These are phyloP conservation scores for Senna tora DNA, from an alignment of 306 rosid genomes.

Conservation along the genomic window DNA sequence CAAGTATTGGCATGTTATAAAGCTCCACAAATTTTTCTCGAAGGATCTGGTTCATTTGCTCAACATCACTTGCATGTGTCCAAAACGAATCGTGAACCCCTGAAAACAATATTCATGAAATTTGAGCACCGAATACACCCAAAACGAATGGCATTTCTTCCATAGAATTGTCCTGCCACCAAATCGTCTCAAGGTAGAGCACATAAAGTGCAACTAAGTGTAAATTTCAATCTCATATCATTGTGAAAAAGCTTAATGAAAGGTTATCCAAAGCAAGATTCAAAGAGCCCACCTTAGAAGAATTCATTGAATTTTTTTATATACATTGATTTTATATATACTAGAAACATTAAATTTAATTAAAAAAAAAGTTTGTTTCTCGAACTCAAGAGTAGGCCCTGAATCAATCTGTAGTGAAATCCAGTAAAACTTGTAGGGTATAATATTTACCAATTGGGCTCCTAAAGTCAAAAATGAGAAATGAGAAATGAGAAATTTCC, in stretches of 20 bases:
- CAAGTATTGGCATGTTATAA: conserved; percentile 62
- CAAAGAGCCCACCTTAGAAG: background rate
- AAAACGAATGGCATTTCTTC: background rate
- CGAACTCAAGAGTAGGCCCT: background rate
- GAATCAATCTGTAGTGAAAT: background rate
- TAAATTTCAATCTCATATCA: background rate
- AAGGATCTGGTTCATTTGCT: conserved; percentile 72
- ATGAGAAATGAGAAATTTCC: background rate
- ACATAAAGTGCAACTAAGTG: conserved; percentile 9
- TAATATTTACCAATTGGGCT: conserved; percentile 4
- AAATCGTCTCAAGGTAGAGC: background rate
- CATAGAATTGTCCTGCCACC: background rate
- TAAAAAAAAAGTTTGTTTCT: background rate
- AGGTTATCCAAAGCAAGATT: conserved; percentile 13
- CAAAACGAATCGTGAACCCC: conserved; percentile 94
- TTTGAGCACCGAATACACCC: background rate
- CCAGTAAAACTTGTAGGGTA: too few species aligned
- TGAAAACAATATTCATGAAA: conserved; percentile 45
- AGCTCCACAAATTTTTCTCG: conserved; percentile 82
- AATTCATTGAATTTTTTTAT: background rate
- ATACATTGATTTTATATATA: background rate
- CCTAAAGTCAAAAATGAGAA: background rate
- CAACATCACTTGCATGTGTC: conserved; percentile 89
- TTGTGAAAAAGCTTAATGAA: conserved; percentile 8
- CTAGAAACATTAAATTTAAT: background rate